These are phyloP conservation scores for Talaromyces piceae DNA, from an alignment of 2,329 filamentous ascomycete genomes.

Conservation along the genomic window DNA sequence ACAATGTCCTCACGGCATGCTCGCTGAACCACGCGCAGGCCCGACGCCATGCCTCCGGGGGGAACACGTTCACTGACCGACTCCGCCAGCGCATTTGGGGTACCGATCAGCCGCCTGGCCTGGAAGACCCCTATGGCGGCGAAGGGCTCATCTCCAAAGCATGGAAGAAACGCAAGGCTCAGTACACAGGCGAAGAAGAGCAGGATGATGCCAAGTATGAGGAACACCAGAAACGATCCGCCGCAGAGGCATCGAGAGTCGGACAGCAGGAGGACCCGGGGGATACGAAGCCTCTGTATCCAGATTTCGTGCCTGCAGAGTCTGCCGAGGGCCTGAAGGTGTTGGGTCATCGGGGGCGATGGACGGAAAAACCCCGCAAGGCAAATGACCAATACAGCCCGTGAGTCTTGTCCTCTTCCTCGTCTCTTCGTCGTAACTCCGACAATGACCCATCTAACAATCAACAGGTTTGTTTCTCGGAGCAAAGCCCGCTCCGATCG, in stretches of 20 bases:
- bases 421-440: not conserved
- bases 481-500: constrained; percentile 28
- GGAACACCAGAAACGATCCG: not conserved
- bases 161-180: constrained; percentile 15
- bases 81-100: constrained; percentile 45
- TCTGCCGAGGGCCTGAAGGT: not conserved
- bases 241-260: not conserved
- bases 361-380: not conserved
- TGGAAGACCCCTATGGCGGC: constrained; percentile 42
- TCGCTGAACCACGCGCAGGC: constrained; percentile 27
- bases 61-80: constrained; percentile 36
- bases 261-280: no score
- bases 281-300: not conserved
- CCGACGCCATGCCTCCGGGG: constrained; percentile 29
- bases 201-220: constrained; percentile 14
- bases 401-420: constrained; percentile 24
- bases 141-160: constrained; percentile 26
- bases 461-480: constrained; percentile 28
- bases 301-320: not conserved
- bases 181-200: constrained; percentile 17
- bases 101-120: constrained; percentile 42
- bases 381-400: not conserved
- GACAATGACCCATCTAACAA: not conserved
- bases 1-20: constrained; percentile 23
- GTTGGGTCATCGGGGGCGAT: not conserved